phyloP scores from a whole-genome alignment of 2,329 filamentous ascomycete species.

The Paecilomyces formosus region DNA sequence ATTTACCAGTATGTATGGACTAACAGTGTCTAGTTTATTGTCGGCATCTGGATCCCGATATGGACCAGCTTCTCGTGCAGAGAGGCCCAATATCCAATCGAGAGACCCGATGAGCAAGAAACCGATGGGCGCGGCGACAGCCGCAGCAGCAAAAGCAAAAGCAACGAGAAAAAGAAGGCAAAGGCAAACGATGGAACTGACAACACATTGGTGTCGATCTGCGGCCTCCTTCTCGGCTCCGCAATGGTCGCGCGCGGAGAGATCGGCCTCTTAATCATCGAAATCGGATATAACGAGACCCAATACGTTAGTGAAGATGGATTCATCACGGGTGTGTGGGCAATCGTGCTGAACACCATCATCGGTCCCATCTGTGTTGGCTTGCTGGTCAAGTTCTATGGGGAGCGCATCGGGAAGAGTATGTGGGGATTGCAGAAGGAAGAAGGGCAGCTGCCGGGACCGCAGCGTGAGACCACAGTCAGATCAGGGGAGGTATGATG shows the following conservation, averaged over 20 bases:
- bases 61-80: not conserved
- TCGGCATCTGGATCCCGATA: not conserved
- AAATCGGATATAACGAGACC: slow-evolving; percentile 24
- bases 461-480: not conserved
- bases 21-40: not conserved
- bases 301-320: slow-evolving; percentile 33
- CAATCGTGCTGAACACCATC: slow-evolving; percentile 25
- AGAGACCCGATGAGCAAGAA: not conserved
- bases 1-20: not conserved
- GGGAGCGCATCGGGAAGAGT: not conserved
- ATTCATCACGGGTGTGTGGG: slow-evolving; percentile 22
- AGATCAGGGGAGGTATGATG: not conserved
- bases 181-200: not conserved
- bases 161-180: not conserved
- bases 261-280: slow-evolving; percentile 24
- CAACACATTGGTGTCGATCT: slow-evolving; percentile 7
- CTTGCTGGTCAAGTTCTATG: not conserved
- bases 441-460: not conserved
- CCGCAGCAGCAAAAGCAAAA: not conserved
- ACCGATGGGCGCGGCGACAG: not conserved
- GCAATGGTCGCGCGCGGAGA: slow-evolving; percentile 27
- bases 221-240: slow-evolving; percentile 19
- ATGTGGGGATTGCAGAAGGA: not conserved
- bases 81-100: not conserved
- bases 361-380: slow-evolving; percentile 14